phyloP scores from a whole-genome alignment of 2,329 filamentous ascomycete genomes.

The Pestalotiopsis sp. region DNA sequence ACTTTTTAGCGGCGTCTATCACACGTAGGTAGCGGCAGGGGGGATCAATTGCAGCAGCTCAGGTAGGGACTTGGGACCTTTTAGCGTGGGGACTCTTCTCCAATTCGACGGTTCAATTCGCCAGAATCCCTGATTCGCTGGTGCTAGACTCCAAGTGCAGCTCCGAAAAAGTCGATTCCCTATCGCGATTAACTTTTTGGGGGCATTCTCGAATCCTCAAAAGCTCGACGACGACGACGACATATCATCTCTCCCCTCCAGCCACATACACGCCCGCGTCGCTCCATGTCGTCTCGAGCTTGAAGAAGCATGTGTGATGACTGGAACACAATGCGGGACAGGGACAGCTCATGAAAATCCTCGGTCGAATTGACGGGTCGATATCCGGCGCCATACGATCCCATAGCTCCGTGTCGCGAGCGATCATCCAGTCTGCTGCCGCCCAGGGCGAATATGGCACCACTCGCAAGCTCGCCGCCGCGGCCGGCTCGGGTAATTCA shows the following conservation, averaged over 20 bases:
- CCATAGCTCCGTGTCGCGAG: conserved; percentile 13
- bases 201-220: neutral
- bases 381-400: conserved; percentile 55
- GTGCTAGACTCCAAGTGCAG: neutral
- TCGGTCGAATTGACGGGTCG: conserved; percentile 62
- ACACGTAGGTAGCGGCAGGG: neutral
- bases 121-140: conserved; percentile 4
- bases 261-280: neutral
- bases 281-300: conserved; percentile 14
- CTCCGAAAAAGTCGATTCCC: neutral
- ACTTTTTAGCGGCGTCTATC: conserved; percentile 11
- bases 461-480: neutral
- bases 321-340: conserved; percentile 43
- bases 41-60: neutral
- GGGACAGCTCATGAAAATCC: conserved; percentile 63
- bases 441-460: neutral
- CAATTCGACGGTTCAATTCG: neutral
- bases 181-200: neutral
- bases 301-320: conserved; percentile 32
- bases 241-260: neutral
- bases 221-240: conserved; percentile 1
- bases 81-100: conserved; percentile 1
- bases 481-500: neutral
- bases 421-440: conserved; percentile 8
- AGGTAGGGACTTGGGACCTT: neutral